Conservation (phyloP, 31 red algal genomes). For the Odonthalia washingtoniensis region DNA sequence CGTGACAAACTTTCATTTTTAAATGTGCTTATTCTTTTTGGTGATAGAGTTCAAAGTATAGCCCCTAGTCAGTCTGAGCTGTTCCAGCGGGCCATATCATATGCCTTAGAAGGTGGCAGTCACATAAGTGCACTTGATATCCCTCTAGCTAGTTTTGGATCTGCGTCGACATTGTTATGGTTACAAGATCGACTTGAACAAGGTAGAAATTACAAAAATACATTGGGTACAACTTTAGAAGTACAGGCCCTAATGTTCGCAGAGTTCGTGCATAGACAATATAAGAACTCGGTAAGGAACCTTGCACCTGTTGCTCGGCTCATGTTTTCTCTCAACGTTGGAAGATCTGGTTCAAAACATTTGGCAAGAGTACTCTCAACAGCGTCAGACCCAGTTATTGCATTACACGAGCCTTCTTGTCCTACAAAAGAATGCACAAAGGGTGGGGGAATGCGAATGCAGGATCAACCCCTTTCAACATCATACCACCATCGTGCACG, state of each 20-base stretch:
- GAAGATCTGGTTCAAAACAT: constrained; percentile 80
- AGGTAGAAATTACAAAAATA: no score
- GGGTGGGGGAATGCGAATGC: constrained; percentile 83
- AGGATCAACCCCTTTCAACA: constrained; percentile 38
- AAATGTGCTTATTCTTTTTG: constrained; percentile 46
- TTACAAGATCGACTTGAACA: constrained; percentile 5
- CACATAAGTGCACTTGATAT: constrained; percentile 53
- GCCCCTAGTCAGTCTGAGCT: not conserved
- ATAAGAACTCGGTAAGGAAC: not conserved
- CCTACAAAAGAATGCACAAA: constrained; percentile 48
- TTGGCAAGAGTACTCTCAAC: constrained; percentile 61
- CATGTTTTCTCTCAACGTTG: constrained; percentile 83
- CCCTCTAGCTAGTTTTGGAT: constrained; percentile 38
- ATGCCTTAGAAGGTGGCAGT: constrained; percentile 43
- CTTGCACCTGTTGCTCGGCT: constrained; percentile 66
- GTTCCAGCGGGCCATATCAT: not conserved
- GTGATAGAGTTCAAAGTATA: not conserved
- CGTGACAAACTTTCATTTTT: constrained; percentile 19
- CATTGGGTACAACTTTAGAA: no score
- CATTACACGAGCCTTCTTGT: constrained; percentile 72
- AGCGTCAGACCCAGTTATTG: constrained; percentile 31
- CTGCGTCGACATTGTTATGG: constrained; percentile 49
- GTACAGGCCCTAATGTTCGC: not conserved
- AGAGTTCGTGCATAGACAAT: not conserved
- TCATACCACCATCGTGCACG: constrained; percentile 47